A percentile compares a stretch with the other conserved stretches of the same genome.
phyloP scores from a whole-genome alignment of 129 eudicot genomes.

The Scalesia atractyloides region DNA sequence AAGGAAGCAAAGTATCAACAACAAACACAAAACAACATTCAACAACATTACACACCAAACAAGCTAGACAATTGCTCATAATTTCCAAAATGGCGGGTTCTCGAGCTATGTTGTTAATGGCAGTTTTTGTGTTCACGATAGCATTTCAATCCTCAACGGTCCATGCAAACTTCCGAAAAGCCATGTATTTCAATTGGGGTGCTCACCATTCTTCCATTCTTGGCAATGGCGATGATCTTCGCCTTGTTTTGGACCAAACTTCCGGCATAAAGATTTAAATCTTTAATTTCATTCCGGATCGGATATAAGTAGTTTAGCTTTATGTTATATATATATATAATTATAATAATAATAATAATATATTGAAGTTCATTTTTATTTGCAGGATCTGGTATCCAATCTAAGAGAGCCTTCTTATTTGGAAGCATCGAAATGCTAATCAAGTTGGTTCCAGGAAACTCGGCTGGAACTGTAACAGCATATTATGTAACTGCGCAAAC shows the following conservation, averaged over 20 bases:
- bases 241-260: conserved; percentile 53
- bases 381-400: conserved; percentile 62
- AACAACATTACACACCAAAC: background rate
- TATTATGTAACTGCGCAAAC: no score
- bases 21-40: background rate
- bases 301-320: no score
- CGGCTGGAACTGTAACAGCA: no score
- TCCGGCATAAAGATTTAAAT: conserved; percentile 40
- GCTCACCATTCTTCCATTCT: conserved; percentile 45
- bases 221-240: conserved; percentile 48
- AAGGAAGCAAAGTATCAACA: background rate
- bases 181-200: conserved; percentile 53
- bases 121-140: conserved; percentile 21
- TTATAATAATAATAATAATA: no score
- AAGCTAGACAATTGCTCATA: no score
- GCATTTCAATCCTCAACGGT: conserved; percentile 30
- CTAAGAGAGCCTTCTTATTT: no score
- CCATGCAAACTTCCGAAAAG: conserved; percentile 33
- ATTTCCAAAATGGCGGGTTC: conserved; percentile 28
- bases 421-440: no score
- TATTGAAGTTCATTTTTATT: background rate
- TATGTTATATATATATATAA: no score
- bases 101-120: conserved; percentile 5
- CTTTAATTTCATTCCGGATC: no score
- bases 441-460: no score